Evolutionary conservation across 2,329 filamentous ascomycete species (phyloP), one percentile per base, ranked within the genome.

Genomic region (Raffaelea arxii): DNA sequence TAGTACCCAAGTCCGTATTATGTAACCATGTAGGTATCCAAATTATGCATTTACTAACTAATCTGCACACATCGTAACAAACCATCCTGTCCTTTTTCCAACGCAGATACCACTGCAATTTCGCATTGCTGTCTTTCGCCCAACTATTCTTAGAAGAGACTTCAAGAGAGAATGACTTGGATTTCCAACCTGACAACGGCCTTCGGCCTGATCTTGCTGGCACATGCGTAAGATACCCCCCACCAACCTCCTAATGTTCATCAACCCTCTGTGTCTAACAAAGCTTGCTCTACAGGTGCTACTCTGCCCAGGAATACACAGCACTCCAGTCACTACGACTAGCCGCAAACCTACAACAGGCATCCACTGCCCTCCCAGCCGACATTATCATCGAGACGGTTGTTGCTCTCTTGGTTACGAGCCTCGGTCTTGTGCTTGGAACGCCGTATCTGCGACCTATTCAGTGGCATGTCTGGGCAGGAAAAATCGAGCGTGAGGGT

Each of bases 241-340:
- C 46, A 55, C 61, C 49, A 61, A 44, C 40, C 24, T 5, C 35
- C 14, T 18, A 6, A 16, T 16, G 6, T 36, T 36, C 7, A 7
- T 18, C 6, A 12, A 10, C 14, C 19, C 6, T 36, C 7, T n/a
- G n/a, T n/a, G n/a, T n/a, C n/a, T n/a, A n/a, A n/a, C 21, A 21
- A n/a, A 46, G 19, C 4, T 4, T 16, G 19, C 22, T 22, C 24
- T 18, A 27, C 61, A 98, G 92, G 53, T 94, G 90, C 68, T 98
- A 97, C 68, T 98, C 92, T 44, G 89, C 90, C 41, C 86, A 95
- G 65, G 92, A 98, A 68, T 86, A 95, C 68, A 84, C 87, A 6
- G 74, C 81, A 21, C 77, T 94, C 43, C 78, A 82, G 55, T 77
- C 82, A 47, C 72, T 49, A 3, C 44, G 45, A 16, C 6, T 42